These are phyloP conservation scores for Pachyrhizus erosus DNA, from an alignment of 306 rosid genomes.

Conservation along the genomic window DNA sequence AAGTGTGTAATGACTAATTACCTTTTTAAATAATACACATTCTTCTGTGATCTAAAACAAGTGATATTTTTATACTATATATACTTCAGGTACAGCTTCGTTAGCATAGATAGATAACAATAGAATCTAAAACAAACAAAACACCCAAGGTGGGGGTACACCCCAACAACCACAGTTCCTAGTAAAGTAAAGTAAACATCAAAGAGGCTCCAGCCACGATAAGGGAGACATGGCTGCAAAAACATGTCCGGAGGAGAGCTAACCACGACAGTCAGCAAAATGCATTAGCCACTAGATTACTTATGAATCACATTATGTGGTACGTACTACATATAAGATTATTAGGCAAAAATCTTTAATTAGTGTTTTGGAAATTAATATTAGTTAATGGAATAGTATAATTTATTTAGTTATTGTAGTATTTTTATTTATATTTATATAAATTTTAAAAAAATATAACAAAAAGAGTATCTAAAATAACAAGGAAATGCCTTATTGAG, in stretches of 20 bases:
- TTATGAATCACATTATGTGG: neutral
- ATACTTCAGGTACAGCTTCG: neutral
- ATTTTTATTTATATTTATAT: neutral
- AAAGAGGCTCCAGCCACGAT: neutral
- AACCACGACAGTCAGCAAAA: neutral
- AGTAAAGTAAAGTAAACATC: neutral
- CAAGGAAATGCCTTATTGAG: neutral
- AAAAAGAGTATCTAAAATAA: neutral
- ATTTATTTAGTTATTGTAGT: neutral
- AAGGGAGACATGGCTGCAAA: neutral
- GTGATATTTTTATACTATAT: neutral
- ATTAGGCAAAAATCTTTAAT: neutral
- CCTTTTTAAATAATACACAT: neutral
- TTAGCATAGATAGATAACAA: neutral
- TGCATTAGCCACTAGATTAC: neutral
- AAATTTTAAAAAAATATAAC: neutral
- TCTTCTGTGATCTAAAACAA: neutral
- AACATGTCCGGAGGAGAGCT: neutral
- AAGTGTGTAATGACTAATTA: too few species aligned
- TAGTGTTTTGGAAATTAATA: neutral
- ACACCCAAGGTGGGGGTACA: neutral
- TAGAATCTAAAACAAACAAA: slow-evolving; percentile 22
- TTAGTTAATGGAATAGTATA: neutral
- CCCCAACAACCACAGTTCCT: neutral
- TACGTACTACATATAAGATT: neutral